Base-by-base conservation (phyloP, 768 basidiomycete species). In the Candolleomyces efflorescens region DNA sequence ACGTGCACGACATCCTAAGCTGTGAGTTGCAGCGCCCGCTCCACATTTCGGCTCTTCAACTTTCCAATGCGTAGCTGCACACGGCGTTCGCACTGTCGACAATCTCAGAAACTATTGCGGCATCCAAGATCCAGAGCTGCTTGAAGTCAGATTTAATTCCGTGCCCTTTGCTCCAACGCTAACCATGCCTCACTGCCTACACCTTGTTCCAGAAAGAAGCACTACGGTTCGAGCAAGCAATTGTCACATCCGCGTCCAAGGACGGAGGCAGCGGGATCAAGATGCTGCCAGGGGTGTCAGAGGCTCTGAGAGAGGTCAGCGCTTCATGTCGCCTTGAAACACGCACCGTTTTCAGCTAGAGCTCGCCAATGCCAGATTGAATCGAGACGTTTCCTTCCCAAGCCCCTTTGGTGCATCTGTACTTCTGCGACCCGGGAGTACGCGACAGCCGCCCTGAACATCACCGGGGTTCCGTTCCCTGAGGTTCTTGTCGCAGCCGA, bases 81-180 rank as follows among this genome's bases (percentile, higher is more conserved):
- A 95, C 69, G 93, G 93, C 27, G 82, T 94, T 45, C 83, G 94
- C 57, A 92, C 91, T 0, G 78, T 85, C 6, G 94, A 95, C 64
- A 93, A 92, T 70, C 78, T 95, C 56, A 78, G 73, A 65, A 84
- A 74, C 45, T 82, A 86, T 72, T 93, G 91, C 65, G 81, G 83
- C 1, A 77, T 94, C 59, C 75, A 78, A 17, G 85, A 89, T 65
- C 79, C 82, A 6, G 78, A 80, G n/a, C 77, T 85, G 62, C 82
- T 93, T 7, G 79, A 89, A 77, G 92, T 92, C 56, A 60, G 69
- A 47, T 26, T 3, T 48, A 59, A 20, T 27, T 48, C 47, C 53
- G 47, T 20, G 43, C n/a, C 37, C 57, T 44, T 43, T 32, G 22
- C 56, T 56, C 53, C 5, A 15, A n/a, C n/a, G n/a, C n/a, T n/a